A percentile compares a stretch with the other conserved stretches of the same genome.
phyloP scores from a whole-genome alignment of 257 asterid genomes.

The Verbena officinalis region DNA sequence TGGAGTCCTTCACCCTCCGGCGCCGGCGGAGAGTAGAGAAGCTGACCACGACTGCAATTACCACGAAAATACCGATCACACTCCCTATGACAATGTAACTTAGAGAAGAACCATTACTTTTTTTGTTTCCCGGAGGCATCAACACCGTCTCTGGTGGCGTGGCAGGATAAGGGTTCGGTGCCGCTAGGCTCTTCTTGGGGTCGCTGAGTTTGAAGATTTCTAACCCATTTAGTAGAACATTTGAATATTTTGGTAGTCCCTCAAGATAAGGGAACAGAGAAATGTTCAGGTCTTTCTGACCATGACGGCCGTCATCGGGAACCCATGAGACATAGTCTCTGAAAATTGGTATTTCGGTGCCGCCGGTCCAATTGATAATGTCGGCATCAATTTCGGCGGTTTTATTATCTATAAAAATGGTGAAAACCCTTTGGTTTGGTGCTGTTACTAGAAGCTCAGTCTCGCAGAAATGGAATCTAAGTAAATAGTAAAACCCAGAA shows the following conservation, averaged over 20 bases:
- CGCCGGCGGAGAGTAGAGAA: conserved; percentile 38
- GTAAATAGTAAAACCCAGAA: conserved; percentile 50
- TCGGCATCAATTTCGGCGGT: conserved; percentile 29
- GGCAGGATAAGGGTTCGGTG: conserved; percentile 39
- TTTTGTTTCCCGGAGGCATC: neutral
- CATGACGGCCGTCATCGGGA: conserved; percentile 21
- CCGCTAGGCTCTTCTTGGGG: conserved; percentile 41
- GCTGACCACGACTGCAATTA: conserved; percentile 14
- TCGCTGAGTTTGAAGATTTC: conserved; percentile 63
- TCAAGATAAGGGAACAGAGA: conserved; percentile 34
- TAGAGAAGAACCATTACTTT: neutral
- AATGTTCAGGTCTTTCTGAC: conserved; percentile 32
- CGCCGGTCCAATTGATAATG: conserved; percentile 28
- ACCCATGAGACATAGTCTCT: conserved; percentile 41
- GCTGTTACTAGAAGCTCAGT: neutral
- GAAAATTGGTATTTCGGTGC: conserved; percentile 37
- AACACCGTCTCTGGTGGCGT: neutral
- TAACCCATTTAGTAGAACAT: conserved; percentile 56
- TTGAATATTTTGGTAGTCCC: neutral
- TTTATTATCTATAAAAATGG: conserved; percentile 25
- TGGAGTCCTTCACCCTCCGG: conserved; percentile 34
- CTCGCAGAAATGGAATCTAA: conserved; percentile 66
- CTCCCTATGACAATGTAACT: conserved; percentile 28
- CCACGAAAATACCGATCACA: conserved; percentile 31
- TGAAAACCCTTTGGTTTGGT: conserved; percentile 31